A percentile compares a stretch with the other conserved stretches of the same genome.
Evolutionary conservation across 2,329 filamentous ascomycete species (phyloP).

Genomic region (Colletotrichum aenigma): DNA sequence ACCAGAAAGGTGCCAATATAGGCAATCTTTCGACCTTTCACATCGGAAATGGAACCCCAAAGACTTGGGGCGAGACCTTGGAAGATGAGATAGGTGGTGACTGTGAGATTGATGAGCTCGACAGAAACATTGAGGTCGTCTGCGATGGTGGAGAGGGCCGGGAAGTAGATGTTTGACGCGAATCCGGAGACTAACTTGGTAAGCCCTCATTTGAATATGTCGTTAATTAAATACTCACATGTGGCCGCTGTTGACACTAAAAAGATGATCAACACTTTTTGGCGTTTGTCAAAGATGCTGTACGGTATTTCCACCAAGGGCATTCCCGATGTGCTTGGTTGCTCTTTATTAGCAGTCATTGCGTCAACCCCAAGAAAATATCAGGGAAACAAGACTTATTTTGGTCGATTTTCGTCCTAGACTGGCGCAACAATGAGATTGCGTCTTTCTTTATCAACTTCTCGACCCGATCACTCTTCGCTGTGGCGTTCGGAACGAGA

Average conservation of each 20-base stretch:
- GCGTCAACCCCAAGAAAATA: not conserved
- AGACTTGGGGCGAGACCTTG: slow-evolving; percentile 59
- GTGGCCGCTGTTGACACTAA: slow-evolving; percentile 55
- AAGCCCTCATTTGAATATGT: not conserved
- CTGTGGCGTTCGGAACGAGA: not conserved
- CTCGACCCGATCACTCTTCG: not conserved
- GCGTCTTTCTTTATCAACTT: not conserved
- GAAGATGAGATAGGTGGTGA: slow-evolving; percentile 51
- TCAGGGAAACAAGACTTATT: rapidly evolving
- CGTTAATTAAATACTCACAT: slow-evolving; percentile 35
- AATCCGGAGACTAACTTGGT: slow-evolving; percentile 39
- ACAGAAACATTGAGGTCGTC: slow-evolving; percentile 43
- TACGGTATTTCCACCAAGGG: slow-evolving; percentile 38
- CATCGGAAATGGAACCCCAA: slow-evolving; percentile 53
- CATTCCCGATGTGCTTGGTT: not conserved
- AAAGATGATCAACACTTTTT: slow-evolving; percentile 51
- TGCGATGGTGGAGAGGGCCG: slow-evolving; percentile 48
- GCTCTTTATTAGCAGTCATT: not conserved
- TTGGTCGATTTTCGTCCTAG: not conserved
- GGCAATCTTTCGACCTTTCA: slow-evolving; percentile 49
- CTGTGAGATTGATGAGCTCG: slow-evolving; percentile 44
- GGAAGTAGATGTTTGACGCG: slow-evolving; percentile 53
- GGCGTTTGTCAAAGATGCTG: slow-evolving; percentile 54
- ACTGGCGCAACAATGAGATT: not conserved
- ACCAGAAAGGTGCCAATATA: slow-evolving; percentile 52